Percentiles rank a stretch among this genome's conserved stretches.
These are phyloP conservation scores for Yarrowia sp. DNA, from an alignment of 805 yeast genomes.

Conservation along the genomic window DNA sequence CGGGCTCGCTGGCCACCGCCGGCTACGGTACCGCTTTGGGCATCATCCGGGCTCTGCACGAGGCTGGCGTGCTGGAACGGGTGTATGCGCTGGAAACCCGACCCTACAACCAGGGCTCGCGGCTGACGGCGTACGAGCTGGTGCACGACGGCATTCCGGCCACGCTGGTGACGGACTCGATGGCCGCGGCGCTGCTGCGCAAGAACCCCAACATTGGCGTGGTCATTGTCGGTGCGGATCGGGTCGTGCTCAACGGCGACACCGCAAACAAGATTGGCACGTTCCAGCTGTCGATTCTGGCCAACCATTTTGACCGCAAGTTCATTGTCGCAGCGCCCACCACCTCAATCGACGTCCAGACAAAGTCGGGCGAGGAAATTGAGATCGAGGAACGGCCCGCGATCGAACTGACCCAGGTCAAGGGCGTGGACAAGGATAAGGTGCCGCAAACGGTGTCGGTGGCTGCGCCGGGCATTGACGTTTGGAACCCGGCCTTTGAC, in stretches of 20 bases:
- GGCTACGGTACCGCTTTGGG: conserved; percentile 98
- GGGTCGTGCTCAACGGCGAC: conserved; percentile 92
- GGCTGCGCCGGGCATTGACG: conserved; percentile 83
- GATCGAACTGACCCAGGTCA: conserved; percentile 74
- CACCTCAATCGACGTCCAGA: conserved; percentile 80
- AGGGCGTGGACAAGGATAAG: conserved; percentile 60
- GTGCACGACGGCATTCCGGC: conserved; percentile 87
- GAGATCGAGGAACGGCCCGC: conserved; percentile 88
- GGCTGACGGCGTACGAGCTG: conserved; percentile 89
- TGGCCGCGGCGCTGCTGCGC: conserved; percentile 80
- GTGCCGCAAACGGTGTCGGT: conserved; percentile 63
- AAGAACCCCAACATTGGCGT: conserved; percentile 75
- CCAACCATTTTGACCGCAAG: conserved; percentile 71
- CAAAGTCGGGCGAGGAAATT: conserved; percentile 73
- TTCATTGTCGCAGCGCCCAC: conserved; percentile 96
- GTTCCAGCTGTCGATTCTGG: conserved; percentile 79
- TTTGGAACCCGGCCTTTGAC: conserved; percentile 97
- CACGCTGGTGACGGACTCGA: conserved; percentile 86
- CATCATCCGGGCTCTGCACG: conserved; percentile 74
- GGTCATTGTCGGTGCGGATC: conserved; percentile 93
- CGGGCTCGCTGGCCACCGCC: conserved; percentile 96
- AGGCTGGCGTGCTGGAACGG: conserved; percentile 62
- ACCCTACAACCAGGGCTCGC: conserved; percentile 96
- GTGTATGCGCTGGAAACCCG: conserved; percentile 92
- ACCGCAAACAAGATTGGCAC: conserved; percentile 98